Evolutionary conservation across 257 asterid species (phyloP), one percentile per base, ranked within the genome.

Genomic region (Rhazya stricta): DNA sequence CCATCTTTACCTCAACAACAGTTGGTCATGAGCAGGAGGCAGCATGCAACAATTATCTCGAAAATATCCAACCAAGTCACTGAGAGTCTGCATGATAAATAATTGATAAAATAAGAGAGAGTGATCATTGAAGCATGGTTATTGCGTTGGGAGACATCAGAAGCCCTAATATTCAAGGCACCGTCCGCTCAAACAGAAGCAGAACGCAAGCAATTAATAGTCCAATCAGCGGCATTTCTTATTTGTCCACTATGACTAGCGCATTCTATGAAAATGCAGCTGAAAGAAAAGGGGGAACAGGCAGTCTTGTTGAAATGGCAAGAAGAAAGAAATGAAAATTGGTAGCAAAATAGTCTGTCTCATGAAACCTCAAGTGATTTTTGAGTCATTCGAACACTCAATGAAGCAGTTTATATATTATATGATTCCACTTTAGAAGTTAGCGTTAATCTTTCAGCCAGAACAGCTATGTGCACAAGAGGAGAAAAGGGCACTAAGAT

Each of bases 11-110:
- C 98, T 90, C 83, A 94, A 79, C 37, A 90, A 71, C 50, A 94
- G 87, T 77, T 76, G 88, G 77, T 87, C 85, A 45, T 90, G 81
- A 69, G 97, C 90, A 72, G 69, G 91, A 61, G 98, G 92, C 76
- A 94, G 85, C 88, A 79, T 68, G 75, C 70, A 45, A 67, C 96
- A 90, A 71, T 89, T 79, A 79, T 88, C 85, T 37, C 73, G 82
- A 65, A 86, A 90, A 75, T 75, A 87, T 69, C 83, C 82, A 71
- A 92, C 79, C 79, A 92, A 74, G 61, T 94, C 97, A 37, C 67
- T 62, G 42, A 94, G 91, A 73, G 94, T 94, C 98, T 94, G 91
- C 86, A 76, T 21, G 30, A 71, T 74, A 19, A 75, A 74, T 71
- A 58, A n/a, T 4, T 62, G 30, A 61, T 30, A 5, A 54, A 75